phyloP scores from a whole-genome alignment of 2,329 filamentous ascomycete genomes.

The Grosmannia penicillata region DNA sequence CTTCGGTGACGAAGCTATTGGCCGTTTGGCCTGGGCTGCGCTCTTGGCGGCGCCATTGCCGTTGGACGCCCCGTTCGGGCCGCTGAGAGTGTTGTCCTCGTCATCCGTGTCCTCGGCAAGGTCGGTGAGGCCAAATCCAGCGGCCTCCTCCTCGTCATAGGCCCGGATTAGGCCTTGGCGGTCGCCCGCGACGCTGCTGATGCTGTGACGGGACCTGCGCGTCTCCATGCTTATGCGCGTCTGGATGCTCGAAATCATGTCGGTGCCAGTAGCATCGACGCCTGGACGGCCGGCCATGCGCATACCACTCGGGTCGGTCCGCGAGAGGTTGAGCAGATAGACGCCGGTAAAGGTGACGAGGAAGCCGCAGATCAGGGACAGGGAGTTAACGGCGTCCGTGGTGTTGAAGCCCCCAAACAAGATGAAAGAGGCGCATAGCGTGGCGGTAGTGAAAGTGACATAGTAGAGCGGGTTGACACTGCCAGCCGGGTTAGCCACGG shows the following conservation, averaged over 20 bases:
- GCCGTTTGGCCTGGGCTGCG: background rate
- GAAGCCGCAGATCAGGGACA: constrained; percentile 86
- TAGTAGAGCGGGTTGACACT: constrained; percentile 96
- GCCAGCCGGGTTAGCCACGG: constrained; percentile 14
- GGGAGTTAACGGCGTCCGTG: constrained; percentile 76
- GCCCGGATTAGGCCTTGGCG: constrained; percentile 73
- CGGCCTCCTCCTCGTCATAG: constrained; percentile 72
- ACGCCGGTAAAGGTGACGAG: constrained; percentile 90
- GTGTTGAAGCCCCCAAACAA: constrained; percentile 96
- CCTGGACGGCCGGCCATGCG: constrained; percentile 45
- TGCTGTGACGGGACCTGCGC: constrained; percentile 57
- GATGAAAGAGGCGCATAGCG: constrained; percentile 87
- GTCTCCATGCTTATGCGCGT: constrained; percentile 90
- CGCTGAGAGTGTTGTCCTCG: constrained; percentile 26
- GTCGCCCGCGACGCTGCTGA: constrained; percentile 51
- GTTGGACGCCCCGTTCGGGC: constrained; percentile 29
- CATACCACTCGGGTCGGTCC: constrained; percentile 72
- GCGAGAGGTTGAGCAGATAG: constrained; percentile 90
- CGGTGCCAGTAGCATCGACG: constrained; percentile 73
- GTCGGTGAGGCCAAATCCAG: constrained; percentile 63
- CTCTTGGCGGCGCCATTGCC: constrained; percentile 17
- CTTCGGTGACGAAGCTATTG: constrained; percentile 4
- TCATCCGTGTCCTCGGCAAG: constrained; percentile 65
- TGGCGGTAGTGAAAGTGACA: constrained; percentile 92
- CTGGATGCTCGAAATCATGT: constrained; percentile 77